A percentile compares a stretch with the other conserved stretches of the same genome.
Conservation (phyloP, 1,284 basidiomycete genomes). For the Ceratobasidium sp. region DNA sequence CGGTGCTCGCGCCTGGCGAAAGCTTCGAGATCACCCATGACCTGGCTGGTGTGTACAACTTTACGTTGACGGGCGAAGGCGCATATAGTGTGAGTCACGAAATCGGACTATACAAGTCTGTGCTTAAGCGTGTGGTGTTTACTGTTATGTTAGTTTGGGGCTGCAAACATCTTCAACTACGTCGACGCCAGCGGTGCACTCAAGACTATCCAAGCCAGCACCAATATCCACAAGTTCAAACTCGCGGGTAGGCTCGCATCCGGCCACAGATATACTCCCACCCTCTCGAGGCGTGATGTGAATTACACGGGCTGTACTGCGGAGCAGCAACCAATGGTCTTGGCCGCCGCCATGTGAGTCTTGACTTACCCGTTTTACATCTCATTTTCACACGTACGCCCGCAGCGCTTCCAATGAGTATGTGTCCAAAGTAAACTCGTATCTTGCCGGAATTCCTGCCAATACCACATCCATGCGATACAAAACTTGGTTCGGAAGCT, state of each 20-base stretch:
- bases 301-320: constrained; percentile 36
- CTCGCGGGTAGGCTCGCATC: constrained; percentile 45
- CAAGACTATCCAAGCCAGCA: constrained; percentile 34
- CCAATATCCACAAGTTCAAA: constrained; percentile 31
- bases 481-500: constrained; percentile 1
- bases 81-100: constrained; percentile 18
- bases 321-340: not conserved
- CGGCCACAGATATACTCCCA: not conserved
- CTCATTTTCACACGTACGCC: not conserved
- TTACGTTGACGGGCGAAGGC: constrained; percentile 44
- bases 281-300: constrained; percentile 26
- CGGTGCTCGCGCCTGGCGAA: constrained; percentile 46
- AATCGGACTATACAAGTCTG: no score
- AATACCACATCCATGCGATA: no score
- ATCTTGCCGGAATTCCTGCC: no score
- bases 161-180: constrained; percentile 41
- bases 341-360: constrained; percentile 42
- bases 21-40: constrained; percentile 45
- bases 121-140: not conserved
- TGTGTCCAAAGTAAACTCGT: not conserved
- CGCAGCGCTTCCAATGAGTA: constrained; percentile 21
- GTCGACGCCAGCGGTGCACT: constrained; percentile 34
- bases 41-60: constrained; percentile 49
- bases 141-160: constrained; percentile 25
- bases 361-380: no score